Conservation (phyloP, 208 protist species). For the Trypanosoma scelopori region DNA sequence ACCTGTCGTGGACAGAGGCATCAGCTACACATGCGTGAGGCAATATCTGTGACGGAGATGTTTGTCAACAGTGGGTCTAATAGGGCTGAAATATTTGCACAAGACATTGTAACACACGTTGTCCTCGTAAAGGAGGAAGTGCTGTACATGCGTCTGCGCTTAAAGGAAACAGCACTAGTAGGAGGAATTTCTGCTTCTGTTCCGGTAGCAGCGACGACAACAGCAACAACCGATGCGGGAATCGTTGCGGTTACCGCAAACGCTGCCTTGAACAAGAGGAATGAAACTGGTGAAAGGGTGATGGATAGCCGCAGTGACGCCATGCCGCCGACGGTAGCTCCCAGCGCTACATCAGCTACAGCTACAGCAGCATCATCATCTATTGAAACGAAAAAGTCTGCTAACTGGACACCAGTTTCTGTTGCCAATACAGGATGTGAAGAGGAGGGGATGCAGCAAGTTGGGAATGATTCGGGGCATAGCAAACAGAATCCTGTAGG, state of each 20-base stretch:
- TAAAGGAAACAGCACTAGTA: constrained; percentile 1
- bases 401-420: no score
- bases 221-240: neutral
- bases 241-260: neutral
- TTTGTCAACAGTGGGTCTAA: constrained; percentile 56
- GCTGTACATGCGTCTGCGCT: constrained; percentile 59
- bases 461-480: neutral
- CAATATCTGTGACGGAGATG: constrained; percentile 65
- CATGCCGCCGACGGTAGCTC: no score
- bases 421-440: no score
- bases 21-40: constrained; percentile 22
- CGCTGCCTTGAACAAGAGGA: neutral
- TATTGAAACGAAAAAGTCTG: neutral
- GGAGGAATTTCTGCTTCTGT: no score
- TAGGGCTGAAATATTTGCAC: constrained; percentile 76
- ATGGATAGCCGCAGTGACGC: neutral
- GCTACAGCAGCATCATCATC: neutral
- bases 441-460: neutral
- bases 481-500: neutral
- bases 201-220: neutral
- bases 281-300: neutral
- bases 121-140: constrained; percentile 66
- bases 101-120: constrained; percentile 59
- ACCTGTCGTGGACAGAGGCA: constrained; percentile 33
- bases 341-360: no score